Percentiles rank a stretch among this genome's conserved stretches.
phyloP scores from a whole-genome alignment of 73 alveolate species.

The Blepharisma japonicum region DNA sequence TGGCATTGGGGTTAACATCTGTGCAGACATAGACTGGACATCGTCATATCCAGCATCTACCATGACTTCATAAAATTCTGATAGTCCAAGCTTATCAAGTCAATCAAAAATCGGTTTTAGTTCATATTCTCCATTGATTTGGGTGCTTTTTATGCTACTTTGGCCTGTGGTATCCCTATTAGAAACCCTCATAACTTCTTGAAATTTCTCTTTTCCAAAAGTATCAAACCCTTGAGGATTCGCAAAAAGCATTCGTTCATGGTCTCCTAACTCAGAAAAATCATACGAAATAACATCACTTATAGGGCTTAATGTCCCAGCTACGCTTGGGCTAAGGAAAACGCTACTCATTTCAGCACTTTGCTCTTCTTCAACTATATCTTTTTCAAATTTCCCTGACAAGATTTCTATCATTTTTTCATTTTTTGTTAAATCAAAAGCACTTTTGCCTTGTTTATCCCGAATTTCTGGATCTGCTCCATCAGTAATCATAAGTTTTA shows the following conservation, averaged over 20 bases:
- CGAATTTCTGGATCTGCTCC: conserved; percentile 3
- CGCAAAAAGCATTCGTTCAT: neutral
- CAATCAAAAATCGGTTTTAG: conserved; percentile 17
- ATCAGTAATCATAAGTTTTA: neutral
- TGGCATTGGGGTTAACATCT: neutral
- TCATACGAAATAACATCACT: neutral
- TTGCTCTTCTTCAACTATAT: neutral
- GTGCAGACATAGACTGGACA: conserved; percentile 8
- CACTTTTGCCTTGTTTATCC: conserved; percentile 15
- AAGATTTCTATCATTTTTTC: neutral
- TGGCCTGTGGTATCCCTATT: too few species aligned
- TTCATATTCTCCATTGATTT: neutral
- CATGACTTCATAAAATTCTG: conserved; percentile 23
- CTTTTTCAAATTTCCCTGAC: neutral
- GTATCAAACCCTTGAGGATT: conserved; percentile 14
- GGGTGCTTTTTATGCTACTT: too few species aligned
- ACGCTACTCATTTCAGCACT: neutral
- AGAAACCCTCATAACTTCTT: neutral
- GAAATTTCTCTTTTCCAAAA: conserved; percentile 4
- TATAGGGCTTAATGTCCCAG: neutral
- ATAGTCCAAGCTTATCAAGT: neutral
- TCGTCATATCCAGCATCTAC: conserved; percentile 28
- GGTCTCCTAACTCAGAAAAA: neutral
- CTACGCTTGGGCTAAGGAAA: neutral
- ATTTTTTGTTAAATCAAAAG: conserved; percentile 18